phyloP scores from a whole-genome alignment of 1,284 basidiomycete species.

The Psilocybe mexicana region DNA sequence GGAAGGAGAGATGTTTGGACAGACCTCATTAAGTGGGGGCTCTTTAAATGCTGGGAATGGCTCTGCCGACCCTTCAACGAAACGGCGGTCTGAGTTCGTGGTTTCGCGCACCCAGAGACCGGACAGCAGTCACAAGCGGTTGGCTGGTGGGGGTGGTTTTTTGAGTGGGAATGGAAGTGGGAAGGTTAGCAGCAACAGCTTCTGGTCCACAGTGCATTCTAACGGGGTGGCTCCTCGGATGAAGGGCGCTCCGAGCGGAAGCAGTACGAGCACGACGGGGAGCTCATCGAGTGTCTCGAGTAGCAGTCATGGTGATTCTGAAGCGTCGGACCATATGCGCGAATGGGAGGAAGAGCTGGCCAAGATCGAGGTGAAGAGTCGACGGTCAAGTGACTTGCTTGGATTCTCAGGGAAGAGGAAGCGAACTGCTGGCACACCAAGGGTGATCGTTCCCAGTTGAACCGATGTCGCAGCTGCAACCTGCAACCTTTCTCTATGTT shows the following conservation, averaged over 20 bases:
- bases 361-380: slow-evolving; percentile 65
- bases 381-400: slow-evolving; percentile 61
- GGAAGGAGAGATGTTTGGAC: slow-evolving; percentile 12
- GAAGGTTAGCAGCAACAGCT: slow-evolving; percentile 23
- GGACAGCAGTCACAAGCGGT: slow-evolving; percentile 11
- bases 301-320: slow-evolving; percentile 30
- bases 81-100: slow-evolving; percentile 15
- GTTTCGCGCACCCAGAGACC: slow-evolving; percentile 1
- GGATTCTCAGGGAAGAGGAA: slow-evolving; percentile 55
- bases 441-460: slow-evolving; percentile 18
- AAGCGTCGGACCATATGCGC: slow-evolving; percentile 44
- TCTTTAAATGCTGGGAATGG: slow-evolving; percentile 4
- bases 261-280: slow-evolving; percentile 37
- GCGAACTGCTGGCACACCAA: slow-evolving; percentile 29
- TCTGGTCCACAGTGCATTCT: slow-evolving; percentile 29
- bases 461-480: background rate
- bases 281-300: slow-evolving; percentile 33
- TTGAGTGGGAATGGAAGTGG: slow-evolving; percentile 15
- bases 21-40: slow-evolving; percentile 4
- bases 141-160: background rate
- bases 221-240: slow-evolving; percentile 27
- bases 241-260: slow-evolving; percentile 29
- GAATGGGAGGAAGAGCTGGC: slow-evolving; percentile 80
- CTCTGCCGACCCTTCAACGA: slow-evolving; percentile 8
- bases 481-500: background rate